A percentile compares a stretch with the other conserved stretches of the same genome.
These are phyloP conservation scores for Alternaria hordeiaustralica DNA, from an alignment of 2,329 filamentous ascomycete genomes.

Conservation along the genomic window DNA sequence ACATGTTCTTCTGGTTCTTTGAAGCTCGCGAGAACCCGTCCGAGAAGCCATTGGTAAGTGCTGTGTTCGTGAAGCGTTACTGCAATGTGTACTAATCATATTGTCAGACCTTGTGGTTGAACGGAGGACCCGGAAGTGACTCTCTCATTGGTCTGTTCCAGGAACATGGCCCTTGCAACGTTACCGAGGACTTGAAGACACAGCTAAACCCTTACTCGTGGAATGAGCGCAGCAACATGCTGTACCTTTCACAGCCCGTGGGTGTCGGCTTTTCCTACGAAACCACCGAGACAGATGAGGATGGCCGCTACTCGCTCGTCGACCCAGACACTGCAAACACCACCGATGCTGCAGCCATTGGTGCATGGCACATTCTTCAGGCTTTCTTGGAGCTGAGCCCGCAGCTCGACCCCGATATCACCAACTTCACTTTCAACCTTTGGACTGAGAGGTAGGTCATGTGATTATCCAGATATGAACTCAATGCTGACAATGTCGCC, in stretches of 20 bases:
- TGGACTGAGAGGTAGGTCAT: conserved; percentile 51
- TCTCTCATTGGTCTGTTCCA: conserved; percentile 65
- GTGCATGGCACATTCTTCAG: conserved; percentile 47
- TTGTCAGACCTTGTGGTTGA: conserved; percentile 57
- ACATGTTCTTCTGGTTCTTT: conserved; percentile 58
- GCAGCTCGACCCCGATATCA: conserved; percentile 57
- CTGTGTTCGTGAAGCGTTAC: neutral
- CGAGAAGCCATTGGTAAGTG: conserved; percentile 34
- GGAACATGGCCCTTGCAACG: conserved; percentile 35
- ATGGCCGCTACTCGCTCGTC: conserved; percentile 42
- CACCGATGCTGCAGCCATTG: conserved; percentile 42
- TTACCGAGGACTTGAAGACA: conserved; percentile 47
- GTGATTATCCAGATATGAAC: neutral
- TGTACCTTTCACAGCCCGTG: conserved; percentile 50
- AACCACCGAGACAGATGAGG: conserved; percentile 29
- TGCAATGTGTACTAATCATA: neutral
- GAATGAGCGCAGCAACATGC: conserved; percentile 50
- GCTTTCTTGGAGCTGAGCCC: conserved; percentile 45
- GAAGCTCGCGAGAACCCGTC: conserved; percentile 54
- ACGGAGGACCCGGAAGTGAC: conserved; percentile 59
- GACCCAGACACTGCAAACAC: conserved; percentile 41
- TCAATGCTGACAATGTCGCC: neutral
- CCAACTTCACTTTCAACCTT: conserved; percentile 59
- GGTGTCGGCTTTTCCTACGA: conserved; percentile 52
- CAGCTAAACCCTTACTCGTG: conserved; percentile 48